These are phyloP conservation scores for Lichina pygmaea DNA, from an alignment of 495 filamentous ascomycete genomes.

Conservation along the genomic window DNA sequence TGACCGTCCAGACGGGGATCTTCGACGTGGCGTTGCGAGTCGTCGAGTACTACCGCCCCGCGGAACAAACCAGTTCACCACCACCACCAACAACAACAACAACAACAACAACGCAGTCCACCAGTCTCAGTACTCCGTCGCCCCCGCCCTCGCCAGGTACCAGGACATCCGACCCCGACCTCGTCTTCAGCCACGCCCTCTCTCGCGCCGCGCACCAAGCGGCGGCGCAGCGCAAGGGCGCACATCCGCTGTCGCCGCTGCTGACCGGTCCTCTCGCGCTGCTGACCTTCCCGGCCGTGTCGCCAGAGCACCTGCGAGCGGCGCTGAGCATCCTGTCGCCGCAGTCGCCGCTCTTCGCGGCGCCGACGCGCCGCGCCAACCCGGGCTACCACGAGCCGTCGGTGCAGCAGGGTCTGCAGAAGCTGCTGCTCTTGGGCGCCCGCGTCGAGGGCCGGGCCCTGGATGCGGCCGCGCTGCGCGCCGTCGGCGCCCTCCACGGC, in stretches of 20 bases:
- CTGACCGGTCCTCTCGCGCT: slow-evolving; percentile 56
- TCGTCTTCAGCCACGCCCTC: slow-evolving; percentile 46
- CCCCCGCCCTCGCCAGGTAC: slow-evolving; percentile 7
- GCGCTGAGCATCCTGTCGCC: slow-evolving; percentile 53
- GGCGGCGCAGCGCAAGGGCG: slow-evolving; percentile 21
- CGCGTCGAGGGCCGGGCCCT: slow-evolving; percentile 61
- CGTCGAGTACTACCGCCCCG: slow-evolving; percentile 62
- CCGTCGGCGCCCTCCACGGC: slow-evolving; percentile 62
- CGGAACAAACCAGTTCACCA: neutral
- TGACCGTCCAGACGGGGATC: slow-evolving; percentile 67
- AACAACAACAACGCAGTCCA: neutral
- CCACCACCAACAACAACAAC: no score
- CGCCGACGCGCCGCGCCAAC: slow-evolving; percentile 42
- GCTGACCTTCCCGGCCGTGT: slow-evolving; percentile 57
- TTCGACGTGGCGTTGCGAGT: slow-evolving; percentile 62
- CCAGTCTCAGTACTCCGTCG: neutral
- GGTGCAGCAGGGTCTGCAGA: slow-evolving; percentile 57
- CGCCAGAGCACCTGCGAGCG: slow-evolving; percentile 54
- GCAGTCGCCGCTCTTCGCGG: slow-evolving; percentile 40
- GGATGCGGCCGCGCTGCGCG: slow-evolving; percentile 51
- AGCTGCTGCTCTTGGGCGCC: slow-evolving; percentile 64
- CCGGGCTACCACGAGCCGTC: slow-evolving; percentile 54
- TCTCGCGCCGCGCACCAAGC: slow-evolving; percentile 39
- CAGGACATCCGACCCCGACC: slow-evolving; percentile 11
- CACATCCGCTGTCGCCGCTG: slow-evolving; percentile 43